Evolutionary conservation across 139 green algal genomes (phyloP).

Genomic region (Chlorella ohadii): DNA sequence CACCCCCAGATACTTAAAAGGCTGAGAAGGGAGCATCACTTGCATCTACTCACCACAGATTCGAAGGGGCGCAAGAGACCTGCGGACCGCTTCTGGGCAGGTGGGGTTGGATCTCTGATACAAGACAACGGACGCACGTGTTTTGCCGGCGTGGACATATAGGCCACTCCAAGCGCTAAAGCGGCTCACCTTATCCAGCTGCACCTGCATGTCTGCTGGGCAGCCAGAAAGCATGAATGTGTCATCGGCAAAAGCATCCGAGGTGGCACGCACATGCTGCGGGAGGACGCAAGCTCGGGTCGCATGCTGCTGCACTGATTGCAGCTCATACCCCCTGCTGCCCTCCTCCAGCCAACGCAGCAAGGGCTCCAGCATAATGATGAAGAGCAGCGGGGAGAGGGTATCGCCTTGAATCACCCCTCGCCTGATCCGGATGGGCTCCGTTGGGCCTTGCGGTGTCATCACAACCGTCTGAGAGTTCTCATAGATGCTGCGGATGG

Average conservation of each 20-base stretch:
- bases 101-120: neutral
- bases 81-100: neutral
- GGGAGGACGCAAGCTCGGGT: neutral
- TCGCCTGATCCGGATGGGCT: neutral
- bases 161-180: slow-evolving; percentile 16
- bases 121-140: neutral
- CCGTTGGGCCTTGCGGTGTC: neutral
- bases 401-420: slow-evolving; percentile 1
- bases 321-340: neutral
- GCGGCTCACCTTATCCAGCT: neutral
- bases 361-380: neutral
- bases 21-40: neutral
- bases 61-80: neutral
- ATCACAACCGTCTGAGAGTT: neutral
- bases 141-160: neutral
- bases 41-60: neutral
- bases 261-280: neutral
- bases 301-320: neutral
- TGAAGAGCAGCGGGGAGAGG: neutral
- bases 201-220: neutral
- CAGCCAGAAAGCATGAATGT: neutral
- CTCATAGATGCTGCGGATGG: neutral
- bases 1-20: neutral
- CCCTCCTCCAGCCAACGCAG: neutral
- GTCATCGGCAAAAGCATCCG: neutral